A percentile compares a stretch with the other conserved stretches of the same genome.
These are phyloP conservation scores for Fusarium bactridioides DNA, from an alignment of 2,329 filamentous ascomycete genomes.

Conservation along the genomic window DNA sequence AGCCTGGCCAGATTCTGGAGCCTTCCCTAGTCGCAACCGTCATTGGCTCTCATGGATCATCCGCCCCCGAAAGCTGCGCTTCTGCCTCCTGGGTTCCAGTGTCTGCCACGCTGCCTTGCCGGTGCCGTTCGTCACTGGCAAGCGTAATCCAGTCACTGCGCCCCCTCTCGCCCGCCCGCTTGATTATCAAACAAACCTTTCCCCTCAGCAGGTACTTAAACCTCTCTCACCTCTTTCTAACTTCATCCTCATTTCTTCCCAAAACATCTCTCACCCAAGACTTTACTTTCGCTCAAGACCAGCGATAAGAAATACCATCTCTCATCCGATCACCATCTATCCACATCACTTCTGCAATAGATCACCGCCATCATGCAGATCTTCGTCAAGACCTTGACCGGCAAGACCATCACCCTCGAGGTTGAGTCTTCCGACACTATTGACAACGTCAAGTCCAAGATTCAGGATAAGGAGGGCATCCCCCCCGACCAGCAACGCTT, in stretches of 20 bases:
- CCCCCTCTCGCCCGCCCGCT: constrained; percentile 34
- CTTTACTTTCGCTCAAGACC: constrained; percentile 17
- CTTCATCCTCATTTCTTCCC: constrained; percentile 18
- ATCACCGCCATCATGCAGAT: constrained; percentile 80
- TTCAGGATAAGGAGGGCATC: constrained; percentile 98
- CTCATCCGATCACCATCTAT: constrained; percentile 26
- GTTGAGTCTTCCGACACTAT: constrained; percentile 93
- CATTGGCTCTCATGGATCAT: constrained; percentile 50
- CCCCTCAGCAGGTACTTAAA: constrained; percentile 43
- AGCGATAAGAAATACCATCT: background rate
- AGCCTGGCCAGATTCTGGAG: constrained; percentile 49
- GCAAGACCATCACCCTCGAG: constrained; percentile 64
- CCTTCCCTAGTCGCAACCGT: constrained; percentile 43
- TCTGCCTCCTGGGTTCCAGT: constrained; percentile 20
- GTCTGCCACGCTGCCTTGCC: constrained; percentile 19
- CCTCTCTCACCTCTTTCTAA: constrained; percentile 36
- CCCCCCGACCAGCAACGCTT: constrained; percentile 95
- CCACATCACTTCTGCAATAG: constrained; percentile 37
- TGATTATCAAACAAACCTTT: constrained; percentile 36
- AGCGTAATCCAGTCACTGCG: constrained; percentile 41
- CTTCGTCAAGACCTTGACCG: constrained; percentile 97
- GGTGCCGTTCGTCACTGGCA: constrained; percentile 32
- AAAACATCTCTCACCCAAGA: constrained; percentile 16
- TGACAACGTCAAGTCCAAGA: constrained; percentile 98
- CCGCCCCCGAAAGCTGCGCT: constrained; percentile 39